A percentile compares a stretch with the other conserved stretches of the same genome.
Evolutionary conservation across 75 land plant species (phyloP).

Genomic region (Cupressus sempervirens): DNA sequence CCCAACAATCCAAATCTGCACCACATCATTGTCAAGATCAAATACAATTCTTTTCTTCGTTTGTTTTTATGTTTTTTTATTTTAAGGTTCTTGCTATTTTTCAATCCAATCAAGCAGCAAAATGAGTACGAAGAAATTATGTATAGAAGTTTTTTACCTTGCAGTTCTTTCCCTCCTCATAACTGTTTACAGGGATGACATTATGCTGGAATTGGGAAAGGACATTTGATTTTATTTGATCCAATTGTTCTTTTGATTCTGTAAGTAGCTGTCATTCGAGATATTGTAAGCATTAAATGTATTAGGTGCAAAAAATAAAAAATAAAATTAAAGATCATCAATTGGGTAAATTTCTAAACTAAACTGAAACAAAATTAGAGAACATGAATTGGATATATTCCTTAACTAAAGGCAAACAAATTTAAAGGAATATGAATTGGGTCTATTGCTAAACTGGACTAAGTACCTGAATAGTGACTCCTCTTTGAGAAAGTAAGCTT

Average conservation of each 20-base stretch:
- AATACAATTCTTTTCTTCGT: background rate
- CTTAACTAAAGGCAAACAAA: too few relatives aligned
- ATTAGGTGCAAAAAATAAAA: background rate
- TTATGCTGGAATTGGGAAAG: background rate
- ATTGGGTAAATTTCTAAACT: too few relatives aligned
- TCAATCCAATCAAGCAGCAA: background rate
- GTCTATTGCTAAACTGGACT: too few relatives aligned
- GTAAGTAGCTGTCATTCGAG: background rate
- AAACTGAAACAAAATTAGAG: too few relatives aligned
- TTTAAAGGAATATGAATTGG: too few relatives aligned
- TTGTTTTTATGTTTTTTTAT: too few relatives aligned
- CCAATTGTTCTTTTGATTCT: background rate
- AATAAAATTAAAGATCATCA: too few relatives aligned
- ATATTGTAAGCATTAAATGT: background rate
- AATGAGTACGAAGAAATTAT: background rate
- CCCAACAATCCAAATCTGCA: conserved; percentile 70
- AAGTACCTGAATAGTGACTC: conserved; percentile 33
- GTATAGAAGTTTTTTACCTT: background rate
- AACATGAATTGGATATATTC: too few relatives aligned
- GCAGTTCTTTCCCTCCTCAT: background rate
- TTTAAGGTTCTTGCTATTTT: background rate
- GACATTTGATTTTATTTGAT: background rate
- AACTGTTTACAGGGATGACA: background rate
- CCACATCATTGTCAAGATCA: background rate
- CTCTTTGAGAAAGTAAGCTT: conserved; percentile 28